Evolutionary conservation across 2,329 filamentous ascomycete genomes (phyloP).

Genomic region (Ascocoryne sarcoides): DNA sequence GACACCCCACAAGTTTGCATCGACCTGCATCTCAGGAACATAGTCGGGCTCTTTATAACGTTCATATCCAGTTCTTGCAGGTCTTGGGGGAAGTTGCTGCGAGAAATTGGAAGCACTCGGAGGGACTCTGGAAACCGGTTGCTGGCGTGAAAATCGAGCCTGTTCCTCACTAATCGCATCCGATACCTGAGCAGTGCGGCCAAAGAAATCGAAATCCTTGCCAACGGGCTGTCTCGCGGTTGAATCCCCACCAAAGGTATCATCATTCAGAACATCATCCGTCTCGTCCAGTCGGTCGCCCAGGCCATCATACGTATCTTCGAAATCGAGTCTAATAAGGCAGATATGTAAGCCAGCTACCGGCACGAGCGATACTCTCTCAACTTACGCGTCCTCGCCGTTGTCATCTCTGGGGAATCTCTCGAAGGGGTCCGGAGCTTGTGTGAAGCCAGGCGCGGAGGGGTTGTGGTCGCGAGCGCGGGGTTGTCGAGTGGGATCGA

Average conservation of each 20-base stretch:
- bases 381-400: conserved; percentile 32
- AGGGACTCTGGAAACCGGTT: conserved; percentile 45
- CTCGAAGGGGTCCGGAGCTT: conserved; percentile 78
- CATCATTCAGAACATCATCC: conserved; percentile 92
- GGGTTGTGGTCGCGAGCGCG: conserved; percentile 56
- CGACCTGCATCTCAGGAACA: conserved; percentile 83
- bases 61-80: conserved; percentile 77
- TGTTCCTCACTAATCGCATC: conserved; percentile 87
- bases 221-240: conserved; percentile 50
- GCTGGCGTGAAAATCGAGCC: conserved; percentile 68
- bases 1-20: conserved; percentile 86
- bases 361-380: background rate
- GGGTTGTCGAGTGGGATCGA: conserved; percentile 62
- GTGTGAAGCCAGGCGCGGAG: conserved; percentile 71
- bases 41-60: conserved; percentile 79
- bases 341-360: conserved; percentile 4
- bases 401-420: conserved; percentile 60
- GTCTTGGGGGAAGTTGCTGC: conserved; percentile 41
- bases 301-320: conserved; percentile 94
- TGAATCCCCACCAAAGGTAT: conserved; percentile 65
- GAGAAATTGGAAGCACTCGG: conserved; percentile 30
- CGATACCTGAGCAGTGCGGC: conserved; percentile 79
- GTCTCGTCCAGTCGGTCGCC: conserved; percentile 86
- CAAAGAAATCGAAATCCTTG: conserved; percentile 96
- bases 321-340: conserved; percentile 64